Conservation (phyloP, 345 rosid species). For the Aquilaria yunnanensis region DNA sequence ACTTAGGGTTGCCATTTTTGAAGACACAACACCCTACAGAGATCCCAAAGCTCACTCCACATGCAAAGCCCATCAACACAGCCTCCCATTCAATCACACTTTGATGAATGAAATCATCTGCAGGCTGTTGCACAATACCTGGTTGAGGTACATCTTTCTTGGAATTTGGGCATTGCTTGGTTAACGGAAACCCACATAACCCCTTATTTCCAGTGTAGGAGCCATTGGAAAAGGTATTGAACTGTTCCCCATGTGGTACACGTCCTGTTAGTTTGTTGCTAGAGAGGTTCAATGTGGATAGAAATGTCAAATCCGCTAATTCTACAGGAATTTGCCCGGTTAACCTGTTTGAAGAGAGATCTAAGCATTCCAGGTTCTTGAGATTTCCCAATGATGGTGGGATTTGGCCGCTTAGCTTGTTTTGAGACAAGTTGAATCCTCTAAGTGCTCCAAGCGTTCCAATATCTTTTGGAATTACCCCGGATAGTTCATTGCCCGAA, state of each 20-base stretch:
- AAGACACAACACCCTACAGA: neutral
- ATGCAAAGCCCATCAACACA: too few relatives aligned
- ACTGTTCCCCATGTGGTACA: constrained; percentile 5
- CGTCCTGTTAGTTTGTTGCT: neutral
- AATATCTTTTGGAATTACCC: neutral
- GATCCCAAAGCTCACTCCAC: constrained; percentile 1
- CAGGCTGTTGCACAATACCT: too few relatives aligned
- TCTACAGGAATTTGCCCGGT: constrained; percentile 10
- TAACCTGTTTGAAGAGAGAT: constrained; percentile 16
- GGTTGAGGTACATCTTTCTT: too few relatives aligned
- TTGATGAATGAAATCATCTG: too few relatives aligned
- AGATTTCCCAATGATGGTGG: neutral
- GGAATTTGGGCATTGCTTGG: too few relatives aligned
- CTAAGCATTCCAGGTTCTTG: constrained; percentile 13
- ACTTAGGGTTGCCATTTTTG: neutral
- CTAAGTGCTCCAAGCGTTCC: constrained; percentile 4
- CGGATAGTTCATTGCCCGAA: constrained; percentile 4
- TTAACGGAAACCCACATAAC: too few relatives aligned
- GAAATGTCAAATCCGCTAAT: neutral
- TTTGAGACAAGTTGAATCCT: constrained; percentile 14
- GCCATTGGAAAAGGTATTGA: too few relatives aligned
- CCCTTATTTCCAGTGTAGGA: too few relatives aligned
- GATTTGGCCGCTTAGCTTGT: constrained; percentile 4
- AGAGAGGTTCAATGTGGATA: constrained; percentile 2
- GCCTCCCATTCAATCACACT: neutral